Evolutionary conservation across 192 early-diverging fungal species (phyloP), one percentile per base, ranked within the genome.

Genomic region (Spizellomyces sp.): DNA sequence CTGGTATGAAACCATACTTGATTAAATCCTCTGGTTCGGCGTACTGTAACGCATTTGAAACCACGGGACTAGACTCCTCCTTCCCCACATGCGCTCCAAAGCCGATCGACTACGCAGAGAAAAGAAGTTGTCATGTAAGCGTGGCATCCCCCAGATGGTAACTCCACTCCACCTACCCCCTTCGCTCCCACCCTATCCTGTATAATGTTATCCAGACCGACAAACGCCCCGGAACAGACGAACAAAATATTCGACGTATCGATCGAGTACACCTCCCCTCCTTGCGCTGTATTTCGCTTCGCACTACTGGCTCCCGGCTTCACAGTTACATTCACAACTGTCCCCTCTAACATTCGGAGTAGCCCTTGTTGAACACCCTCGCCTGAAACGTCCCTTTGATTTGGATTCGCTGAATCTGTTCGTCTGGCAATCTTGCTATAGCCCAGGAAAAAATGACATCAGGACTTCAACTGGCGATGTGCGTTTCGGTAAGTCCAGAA

Each of bases 201-300:
- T 0, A 95, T 84, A 19, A 93, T 82, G 50, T 89, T 92, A 56
- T 95, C 94, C 19, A 95, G 73, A 4, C 92, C 94, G 66, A 94
- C 89, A 75, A 96, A 96, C 0, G 94, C 94, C 12, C 94, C 94
- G 59, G 91, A 93, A 47, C 92, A 83, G 36, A 96, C 90, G 77
- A 96, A 96, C 61, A 96, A 72, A 61, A 96, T 96, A 75, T 96
- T 96, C 75, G 87, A 90, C 0, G 94, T 96, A 76, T 96, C 92
- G 8, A 96, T 92, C 6, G 88, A 80, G 73, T 90, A 93, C 8
- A 90, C 83, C n/a, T 96, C 92, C 48, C 92, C 92, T 27, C 77
- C 66, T 21, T 66, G 69, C 9, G 64, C 58, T 6, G 70, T 15
- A 36, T 50, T 67, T 27, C 70, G 65, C 54, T 69, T 75, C 36